These are phyloP conservation scores for Chaetomium strumarium DNA, from an alignment of 2,329 filamentous ascomycete genomes.

Conservation along the genomic window DNA sequence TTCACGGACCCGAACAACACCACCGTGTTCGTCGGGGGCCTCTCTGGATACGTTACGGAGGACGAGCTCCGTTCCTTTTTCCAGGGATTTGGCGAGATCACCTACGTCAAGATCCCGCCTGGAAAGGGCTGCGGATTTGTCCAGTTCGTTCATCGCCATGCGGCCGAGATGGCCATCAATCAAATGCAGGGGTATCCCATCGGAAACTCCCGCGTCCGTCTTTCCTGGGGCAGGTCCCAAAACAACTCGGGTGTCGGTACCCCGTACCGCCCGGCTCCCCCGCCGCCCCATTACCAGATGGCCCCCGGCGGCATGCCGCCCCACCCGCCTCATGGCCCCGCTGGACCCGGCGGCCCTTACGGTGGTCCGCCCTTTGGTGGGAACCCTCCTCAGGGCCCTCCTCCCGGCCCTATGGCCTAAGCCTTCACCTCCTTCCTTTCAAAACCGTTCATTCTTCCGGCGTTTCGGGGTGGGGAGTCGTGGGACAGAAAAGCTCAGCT, in stretches of 20 bases:
- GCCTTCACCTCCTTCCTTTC: too few relatives aligned
- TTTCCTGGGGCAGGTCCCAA: conserved; percentile 96
- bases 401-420: conserved; percentile 25
- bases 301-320: conserved; percentile 39
- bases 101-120: conserved; percentile 98
- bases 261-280: conserved; percentile 88
- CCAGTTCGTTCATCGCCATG: conserved; percentile 97
- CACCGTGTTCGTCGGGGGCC: conserved; percentile 93
- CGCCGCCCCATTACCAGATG: conserved; percentile 52
- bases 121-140: conserved; percentile 99
- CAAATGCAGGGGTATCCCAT: conserved; percentile 99
- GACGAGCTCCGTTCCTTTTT: conserved; percentile 99
- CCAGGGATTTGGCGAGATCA: conserved; percentile 98
- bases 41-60: conserved; percentile 97
- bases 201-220: conserved; percentile 92
- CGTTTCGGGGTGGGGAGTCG: too few relatives aligned
- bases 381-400: conserved; percentile 36
- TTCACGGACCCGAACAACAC: conserved; percentile 99
- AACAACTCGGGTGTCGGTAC: conserved; percentile 99
- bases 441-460: too few relatives aligned
- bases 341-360: conserved; percentile 41
- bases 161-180: conserved; percentile 99
- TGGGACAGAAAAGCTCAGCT: too few relatives aligned
- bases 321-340: conserved; percentile 34
- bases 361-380: conserved; percentile 45